These are phyloP conservation scores for Exophiala calicioides DNA, from an alignment of 2,329 filamentous ascomycete species.

Conservation along the genomic window DNA sequence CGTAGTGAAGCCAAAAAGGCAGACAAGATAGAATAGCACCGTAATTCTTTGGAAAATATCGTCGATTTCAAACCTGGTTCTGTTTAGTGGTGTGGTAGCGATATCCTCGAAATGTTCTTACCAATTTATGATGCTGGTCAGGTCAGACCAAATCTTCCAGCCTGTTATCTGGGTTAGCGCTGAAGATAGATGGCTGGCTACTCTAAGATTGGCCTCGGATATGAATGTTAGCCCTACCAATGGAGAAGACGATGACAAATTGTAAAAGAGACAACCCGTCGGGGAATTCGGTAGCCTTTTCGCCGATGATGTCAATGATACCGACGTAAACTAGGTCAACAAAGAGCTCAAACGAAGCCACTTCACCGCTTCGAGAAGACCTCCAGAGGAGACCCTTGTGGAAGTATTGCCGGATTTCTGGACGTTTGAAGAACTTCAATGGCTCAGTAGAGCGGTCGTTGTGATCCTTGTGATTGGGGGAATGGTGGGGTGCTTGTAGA, in stretches of 20 bases:
- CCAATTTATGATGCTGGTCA: slow-evolving; percentile 12
- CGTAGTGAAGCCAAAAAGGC: slow-evolving; percentile 63
- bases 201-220: too few relatives aligned
- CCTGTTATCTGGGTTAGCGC: too few relatives aligned
- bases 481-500: slow-evolving; percentile 27
- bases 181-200: too few relatives aligned
- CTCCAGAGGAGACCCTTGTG: slow-evolving; percentile 66
- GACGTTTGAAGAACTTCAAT: slow-evolving; percentile 60
- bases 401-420: slow-evolving; percentile 65
- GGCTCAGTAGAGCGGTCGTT: slow-evolving; percentile 39
- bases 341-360: slow-evolving; percentile 65
- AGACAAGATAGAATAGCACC: slow-evolving; percentile 63
- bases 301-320: slow-evolving; percentile 65
- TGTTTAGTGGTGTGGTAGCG: not conserved
- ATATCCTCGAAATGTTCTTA: slow-evolving; percentile 7
- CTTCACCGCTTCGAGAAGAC: slow-evolving; percentile 59
- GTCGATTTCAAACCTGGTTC: slow-evolving; percentile 9
- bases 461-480: slow-evolving; percentile 30
- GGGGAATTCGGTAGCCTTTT: slow-evolving; percentile 59
- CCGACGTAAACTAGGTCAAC: slow-evolving; percentile 66
- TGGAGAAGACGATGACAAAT: slow-evolving; percentile 63
- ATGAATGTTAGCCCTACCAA: too few relatives aligned
- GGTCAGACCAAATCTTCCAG: slow-evolving; percentile 24
- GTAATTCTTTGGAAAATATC: slow-evolving; percentile 60
- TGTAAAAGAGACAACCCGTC: slow-evolving; percentile 56